These are phyloP conservation scores for Umbilicaria muhlenbergii DNA, from an alignment of 495 filamentous ascomycete species.

Conservation along the genomic window DNA sequence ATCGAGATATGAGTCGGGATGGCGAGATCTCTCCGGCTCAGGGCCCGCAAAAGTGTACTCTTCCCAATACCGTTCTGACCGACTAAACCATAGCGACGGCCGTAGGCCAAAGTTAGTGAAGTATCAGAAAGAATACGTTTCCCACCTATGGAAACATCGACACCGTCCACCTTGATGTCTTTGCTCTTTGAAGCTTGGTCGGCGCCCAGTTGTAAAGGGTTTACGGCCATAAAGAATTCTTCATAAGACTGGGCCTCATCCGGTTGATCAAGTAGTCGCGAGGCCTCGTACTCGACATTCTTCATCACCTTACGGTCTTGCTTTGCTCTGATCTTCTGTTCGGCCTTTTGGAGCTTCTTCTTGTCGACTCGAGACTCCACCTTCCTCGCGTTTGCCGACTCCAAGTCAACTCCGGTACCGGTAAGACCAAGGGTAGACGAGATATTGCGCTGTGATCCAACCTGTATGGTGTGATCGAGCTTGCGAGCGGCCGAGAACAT, in stretches of 20 bases:
- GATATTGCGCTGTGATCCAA: constrained; percentile 84
- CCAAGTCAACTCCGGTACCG: constrained; percentile 72
- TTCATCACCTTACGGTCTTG: constrained; percentile 98
- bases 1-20: constrained; percentile 97
- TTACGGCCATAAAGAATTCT: constrained; percentile 99
- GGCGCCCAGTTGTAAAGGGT: constrained; percentile 79
- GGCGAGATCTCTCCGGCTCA: constrained; percentile 85
- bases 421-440: constrained; percentile 87
- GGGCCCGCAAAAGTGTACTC: constrained; percentile 78
- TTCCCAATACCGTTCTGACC: constrained; percentile 99
- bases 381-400: constrained; percentile 81
- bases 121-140: constrained; percentile 82
- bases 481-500: constrained; percentile 62
- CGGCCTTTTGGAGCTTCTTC: constrained; percentile 99
- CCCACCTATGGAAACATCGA: constrained; percentile 86
- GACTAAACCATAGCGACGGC: constrained; percentile 89
- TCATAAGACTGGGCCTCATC: constrained; percentile 88
- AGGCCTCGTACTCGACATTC: constrained; percentile 94
- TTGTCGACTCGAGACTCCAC: constrained; percentile 93
- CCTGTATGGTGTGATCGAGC: constrained; percentile 90
- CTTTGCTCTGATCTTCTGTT: constrained; percentile 94
- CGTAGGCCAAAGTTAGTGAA: constrained; percentile 76
- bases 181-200: constrained; percentile 74
- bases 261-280: constrained; percentile 67
- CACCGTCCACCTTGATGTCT: constrained; percentile 94